phyloP scores from a whole-genome alignment of 2,329 filamentous ascomycete genomes.

The Pseudogymnoascus sp. region DNA sequence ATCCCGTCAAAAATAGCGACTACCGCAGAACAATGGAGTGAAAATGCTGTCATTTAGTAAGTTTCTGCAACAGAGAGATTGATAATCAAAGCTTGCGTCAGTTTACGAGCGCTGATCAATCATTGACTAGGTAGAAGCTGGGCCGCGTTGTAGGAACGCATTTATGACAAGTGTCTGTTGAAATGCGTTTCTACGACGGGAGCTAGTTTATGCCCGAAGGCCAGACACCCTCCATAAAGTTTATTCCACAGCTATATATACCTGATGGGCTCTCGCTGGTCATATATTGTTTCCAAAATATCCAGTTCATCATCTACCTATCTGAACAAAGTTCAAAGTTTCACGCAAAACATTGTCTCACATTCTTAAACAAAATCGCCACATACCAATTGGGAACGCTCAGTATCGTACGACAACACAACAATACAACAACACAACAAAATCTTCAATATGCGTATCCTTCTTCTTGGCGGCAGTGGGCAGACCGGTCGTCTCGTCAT shows the following conservation, averaged over 20 bases:
- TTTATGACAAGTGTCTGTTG: neutral
- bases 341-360: neutral
- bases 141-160: neutral
- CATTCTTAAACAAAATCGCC: neutral
- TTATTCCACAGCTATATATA: neutral
- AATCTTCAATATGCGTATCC: slow-evolving; percentile 24
- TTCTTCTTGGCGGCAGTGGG: slow-evolving; percentile 40
- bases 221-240: neutral
- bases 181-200: neutral
- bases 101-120: neutral
- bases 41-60: neutral
- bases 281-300: neutral
- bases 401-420: too few species aligned
- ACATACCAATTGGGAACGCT: neutral
- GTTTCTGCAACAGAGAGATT: neutral
- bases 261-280: neutral
- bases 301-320: neutral
- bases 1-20: neutral
- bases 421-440: neutral
- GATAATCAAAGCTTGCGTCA: neutral
- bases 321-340: neutral
- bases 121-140: neutral
- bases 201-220: neutral
- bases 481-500: slow-evolving; percentile 40
- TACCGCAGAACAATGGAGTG: neutral